Evolutionary conservation across 2,329 filamentous ascomycete species (phyloP), one percentile per base, ranked within the genome.

Genomic region (Clarireedia homoeocarpa): DNA sequence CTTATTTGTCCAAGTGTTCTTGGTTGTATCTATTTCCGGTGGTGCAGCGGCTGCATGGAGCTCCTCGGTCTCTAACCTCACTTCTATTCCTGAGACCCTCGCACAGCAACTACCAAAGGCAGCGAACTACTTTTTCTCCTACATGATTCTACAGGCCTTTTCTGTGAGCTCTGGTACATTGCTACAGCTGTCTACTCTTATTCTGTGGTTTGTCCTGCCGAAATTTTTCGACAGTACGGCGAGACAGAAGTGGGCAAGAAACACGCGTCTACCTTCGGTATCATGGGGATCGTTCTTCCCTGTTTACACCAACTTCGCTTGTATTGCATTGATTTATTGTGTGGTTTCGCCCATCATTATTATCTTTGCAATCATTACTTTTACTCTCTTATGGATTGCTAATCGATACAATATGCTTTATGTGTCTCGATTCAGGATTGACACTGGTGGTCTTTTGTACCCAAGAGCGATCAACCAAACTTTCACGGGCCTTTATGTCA

Each of bases 401-500:
- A 91, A 97, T 70, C 84, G 92, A n/a, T 97, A 97, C 72, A 92
- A 92, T 63, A 95, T 95, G 75, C 80, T 99, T 20, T 99, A 96
- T 66, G 91, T 99, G 58, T 95, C 85, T 26, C 88, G 91, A 52
- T 95, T 95, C 70, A 83, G 85, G 62, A 84, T 87, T 58, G 94
- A 99, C 71, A 99, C 92, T 0, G 94, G 94, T 42, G 94, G 94
- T 45, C 79, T 97, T 1, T 75, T 97, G 51, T 99, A 96, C 66
- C 94, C 94, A 0, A 82, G 86, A 38, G 94, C 94, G 0, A 88
- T 97, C 72, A 96, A 96, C 67, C 92, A 96, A 69, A 88, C 94
- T 0, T 97, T 99, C 67, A 94, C 90, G 0, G 94, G 94, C 0
- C 74, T 99, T 0, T 99, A 99, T 66, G 83, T 96, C 59, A 94